A percentile compares a stretch with the other conserved stretches of the same genome.
Conservation (phyloP, 1,284 basidiomycete genomes). For the Ganoderma sinense region DNA sequence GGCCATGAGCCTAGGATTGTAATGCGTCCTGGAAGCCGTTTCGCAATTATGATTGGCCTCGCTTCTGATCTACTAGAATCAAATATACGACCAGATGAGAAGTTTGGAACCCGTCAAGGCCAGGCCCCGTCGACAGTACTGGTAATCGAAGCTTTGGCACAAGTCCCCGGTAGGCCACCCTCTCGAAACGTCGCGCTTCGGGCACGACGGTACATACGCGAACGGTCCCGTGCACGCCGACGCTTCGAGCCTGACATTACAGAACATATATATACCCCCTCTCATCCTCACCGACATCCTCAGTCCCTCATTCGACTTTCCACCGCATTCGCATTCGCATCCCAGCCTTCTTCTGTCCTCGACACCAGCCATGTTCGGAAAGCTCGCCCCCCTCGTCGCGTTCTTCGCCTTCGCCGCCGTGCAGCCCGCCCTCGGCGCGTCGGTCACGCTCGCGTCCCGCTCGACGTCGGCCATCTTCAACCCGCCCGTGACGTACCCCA, state of each 20-base stretch:
- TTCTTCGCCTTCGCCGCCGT: conserved; percentile 20
- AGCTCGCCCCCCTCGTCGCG: conserved; percentile 6
- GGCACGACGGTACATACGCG: background rate
- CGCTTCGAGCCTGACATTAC: background rate
- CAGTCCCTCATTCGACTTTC: background rate
- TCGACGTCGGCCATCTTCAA: conserved; percentile 47
- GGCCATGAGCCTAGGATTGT: too few species aligned
- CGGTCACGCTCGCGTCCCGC: conserved; percentile 11
- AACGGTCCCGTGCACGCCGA: background rate
- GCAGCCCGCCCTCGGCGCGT: conserved; percentile 22
- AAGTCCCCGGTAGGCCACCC: background rate
- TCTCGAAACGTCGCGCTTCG: background rate
- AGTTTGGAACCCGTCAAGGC: background rate
- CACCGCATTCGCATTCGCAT: background rate
- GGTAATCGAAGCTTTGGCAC: background rate
- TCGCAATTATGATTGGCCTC: too few species aligned
- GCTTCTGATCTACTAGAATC: too few species aligned
- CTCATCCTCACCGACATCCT: background rate
- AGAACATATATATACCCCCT: background rate
- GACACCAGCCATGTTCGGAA: conserved; percentile 13
- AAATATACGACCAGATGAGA: background rate
- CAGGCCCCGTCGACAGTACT: background rate
- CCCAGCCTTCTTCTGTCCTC: background rate
- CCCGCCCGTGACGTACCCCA: conserved; percentile 48
- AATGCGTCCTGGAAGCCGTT: too few species aligned